A percentile compares a stretch with the other conserved stretches of the same genome.
Conservation (phyloP, 1,284 basidiomycete genomes). For the Heterobasidion occidentale region DNA sequence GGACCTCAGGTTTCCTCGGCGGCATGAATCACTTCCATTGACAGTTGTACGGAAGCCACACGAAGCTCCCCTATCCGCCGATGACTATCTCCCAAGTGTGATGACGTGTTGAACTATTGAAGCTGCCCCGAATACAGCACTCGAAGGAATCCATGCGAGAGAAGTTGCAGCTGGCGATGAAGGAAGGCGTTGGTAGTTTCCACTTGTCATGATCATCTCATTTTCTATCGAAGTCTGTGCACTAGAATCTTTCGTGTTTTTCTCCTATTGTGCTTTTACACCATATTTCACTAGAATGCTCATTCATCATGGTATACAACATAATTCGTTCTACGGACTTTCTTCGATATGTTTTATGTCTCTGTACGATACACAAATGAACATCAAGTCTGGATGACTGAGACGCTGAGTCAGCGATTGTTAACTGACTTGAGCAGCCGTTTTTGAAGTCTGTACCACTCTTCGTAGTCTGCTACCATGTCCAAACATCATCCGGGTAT, state of each 20-base stretch:
- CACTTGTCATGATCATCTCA: slow-evolving; percentile 67
- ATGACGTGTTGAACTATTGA: slow-evolving; percentile 99
- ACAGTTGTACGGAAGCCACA: slow-evolving; percentile 98
- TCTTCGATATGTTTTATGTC: background rate
- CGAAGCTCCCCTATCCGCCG: slow-evolving; percentile 82
- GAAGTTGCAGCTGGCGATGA: slow-evolving; percentile 77
- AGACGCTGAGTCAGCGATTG: background rate
- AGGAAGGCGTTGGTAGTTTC: slow-evolving; percentile 91
- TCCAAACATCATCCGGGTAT: slow-evolving; percentile 89
- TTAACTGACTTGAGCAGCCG: background rate
- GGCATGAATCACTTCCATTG: slow-evolving; percentile 88
- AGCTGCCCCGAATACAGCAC: slow-evolving; percentile 91
- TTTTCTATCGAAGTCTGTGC: background rate
- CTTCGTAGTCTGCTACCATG: slow-evolving; percentile 36
- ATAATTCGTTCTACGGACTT: background rate
- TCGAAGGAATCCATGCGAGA: slow-evolving; percentile 74
- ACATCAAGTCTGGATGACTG: background rate
- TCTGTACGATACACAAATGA: background rate
- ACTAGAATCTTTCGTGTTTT: background rate
- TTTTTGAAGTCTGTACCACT: background rate
- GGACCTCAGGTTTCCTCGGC: slow-evolving; percentile 80
- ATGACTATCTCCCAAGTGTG: slow-evolving; percentile 94
- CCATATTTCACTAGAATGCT: background rate
- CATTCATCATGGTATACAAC: background rate
- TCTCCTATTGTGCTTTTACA: background rate